Percentiles rank a stretch among this genome's conserved stretches.
These are phyloP conservation scores for Paecilomyces sp. DNA, from an alignment of 2,329 filamentous ascomycete species.

Conservation along the genomic window DNA sequence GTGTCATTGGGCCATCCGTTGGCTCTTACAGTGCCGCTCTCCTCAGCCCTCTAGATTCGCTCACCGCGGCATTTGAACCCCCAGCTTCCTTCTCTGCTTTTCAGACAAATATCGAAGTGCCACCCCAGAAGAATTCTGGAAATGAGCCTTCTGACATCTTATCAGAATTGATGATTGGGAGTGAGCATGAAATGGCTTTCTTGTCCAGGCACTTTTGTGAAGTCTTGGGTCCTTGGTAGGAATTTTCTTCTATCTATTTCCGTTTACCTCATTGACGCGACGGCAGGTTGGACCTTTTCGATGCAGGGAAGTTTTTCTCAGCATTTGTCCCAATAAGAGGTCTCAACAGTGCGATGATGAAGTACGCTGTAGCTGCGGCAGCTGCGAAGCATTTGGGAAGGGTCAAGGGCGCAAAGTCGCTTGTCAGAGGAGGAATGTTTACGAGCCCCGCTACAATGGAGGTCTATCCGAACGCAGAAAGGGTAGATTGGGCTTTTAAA, in stretches of 20 bases:
- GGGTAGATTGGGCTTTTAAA: slow-evolving; percentile 54
- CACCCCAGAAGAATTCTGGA: slow-evolving; percentile 13
- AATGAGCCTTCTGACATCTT: slow-evolving; percentile 27
- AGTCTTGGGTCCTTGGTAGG: slow-evolving; percentile 27
- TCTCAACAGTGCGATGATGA: slow-evolving; percentile 24
- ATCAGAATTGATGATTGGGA: slow-evolving; percentile 30
- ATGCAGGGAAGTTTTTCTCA: slow-evolving; percentile 31
- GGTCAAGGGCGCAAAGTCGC: slow-evolving; percentile 21
- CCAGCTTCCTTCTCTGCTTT: background rate
- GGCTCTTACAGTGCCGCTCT: background rate
- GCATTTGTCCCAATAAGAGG: slow-evolving; percentile 31
- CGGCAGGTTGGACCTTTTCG: slow-evolving; percentile 31
- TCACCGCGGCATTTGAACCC: background rate
- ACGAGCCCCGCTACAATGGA: slow-evolving; percentile 45
- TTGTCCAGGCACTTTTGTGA: slow-evolving; percentile 31
- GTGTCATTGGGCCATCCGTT: background rate
- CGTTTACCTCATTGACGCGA: slow-evolving; percentile 6
- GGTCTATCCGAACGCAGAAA: slow-evolving; percentile 39
- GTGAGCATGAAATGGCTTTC: slow-evolving; percentile 31
- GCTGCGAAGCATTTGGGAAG: slow-evolving; percentile 33
- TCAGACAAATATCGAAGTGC: slow-evolving; percentile 1
- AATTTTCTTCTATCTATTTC: background rate
- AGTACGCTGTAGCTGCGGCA: slow-evolving; percentile 30
- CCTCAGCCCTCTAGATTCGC: background rate
- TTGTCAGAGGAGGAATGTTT: slow-evolving; percentile 15